Evolutionary conservation across 2,329 filamentous ascomycete species (phyloP), one percentile per base, ranked within the genome.

Genomic region (Ophiosphaerella narmari): DNA sequence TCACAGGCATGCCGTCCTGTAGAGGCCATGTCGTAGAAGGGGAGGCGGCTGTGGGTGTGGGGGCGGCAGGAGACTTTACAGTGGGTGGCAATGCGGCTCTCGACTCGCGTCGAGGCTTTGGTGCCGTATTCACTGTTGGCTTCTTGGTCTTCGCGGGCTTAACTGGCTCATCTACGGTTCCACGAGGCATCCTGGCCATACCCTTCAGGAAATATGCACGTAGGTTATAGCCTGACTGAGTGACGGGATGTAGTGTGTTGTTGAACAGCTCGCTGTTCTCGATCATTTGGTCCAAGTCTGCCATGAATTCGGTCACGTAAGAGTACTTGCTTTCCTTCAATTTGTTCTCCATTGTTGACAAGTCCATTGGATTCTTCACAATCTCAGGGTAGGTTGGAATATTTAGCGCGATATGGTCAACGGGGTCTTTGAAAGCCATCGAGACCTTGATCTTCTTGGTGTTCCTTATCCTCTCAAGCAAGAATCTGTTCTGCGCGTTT

Each of bases 361-460:
- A 81, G 72, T 97, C 93, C 80, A 96, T 92, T 0, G 92, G 92
- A 26, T 87, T 82, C 33, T 86, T 83, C 60, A 97, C 86, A 32
- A 87, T 79, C 1, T 83, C 77, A 56, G 88, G 89, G 55, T 91
- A 89, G 2, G 85, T 86, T 46, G 90, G 91, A 35, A 97, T 85
- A 24, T 78, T 80, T 35, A 96, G 82, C 73, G 88, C 90, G 21
- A 93, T 77, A 34, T 82, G 83, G 68, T 90, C 82, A 7, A 97
- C 94, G 0, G 94, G 87, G 36, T 86, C 82, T 56, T 85, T 82
- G 77, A 96, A 97, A 46, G 87, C 83, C 6, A 77, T 75, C 2
- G 93, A 90, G 52, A 87, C 85, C 70, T 93, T 91, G 39, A 90
- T 92, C 74, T 96, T 94, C 77, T 95, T 96, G 48, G 93, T 80